Base-by-base conservation (phyloP, 129 eudicot genomes). In the Apium graveolens region DNA sequence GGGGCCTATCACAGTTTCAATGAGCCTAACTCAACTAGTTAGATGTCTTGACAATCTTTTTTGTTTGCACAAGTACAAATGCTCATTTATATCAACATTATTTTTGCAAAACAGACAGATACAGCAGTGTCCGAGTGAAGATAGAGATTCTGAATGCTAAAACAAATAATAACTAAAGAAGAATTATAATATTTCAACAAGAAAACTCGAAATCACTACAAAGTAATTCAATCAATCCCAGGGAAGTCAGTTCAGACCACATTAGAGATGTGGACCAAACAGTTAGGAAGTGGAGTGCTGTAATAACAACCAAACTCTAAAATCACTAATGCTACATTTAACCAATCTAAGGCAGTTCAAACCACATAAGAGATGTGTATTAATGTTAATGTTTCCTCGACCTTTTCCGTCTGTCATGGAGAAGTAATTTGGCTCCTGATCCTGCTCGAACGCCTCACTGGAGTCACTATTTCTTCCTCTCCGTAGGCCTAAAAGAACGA, bases 371-470 rank as follows among this genome's bases (percentile, higher is more conserved):
- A 39, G 35, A 51, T 72, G 51, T 51, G 68, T 41, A 16, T 16
- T 26, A 41, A 42, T 73, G 51, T 14, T 42, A 42, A 72, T n/a
- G 66, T 13, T 45, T 38, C n/a, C 37, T 9, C 62, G n/a, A 32
- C 49, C 31, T 37, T 43, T 41, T 31, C n/a, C 27, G 44, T 27
- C 70, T 49, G 26, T 79, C 86, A 89, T 24, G 89, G 87, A 86
- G 92, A 91, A 71, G 83, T 87, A 78, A 85, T 83, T 70, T 86
- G 85, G 53, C 73, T 91, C 38, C 86, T 83, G 81, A 94, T 78
- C 82, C 98, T 88, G 93, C 91, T 94, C 8, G 98, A 94, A 43
- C 98, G 92, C 76, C 98, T 86, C 12, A 94, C 94, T 5, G 97
- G 98, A 12, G 98, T 94, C 84, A 90, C 75, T 31, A 94, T 82